Percentiles rank a stretch among this genome's conserved stretches.
These are phyloP conservation scores for Chaetomium strumarium DNA, from an alignment of 2,329 filamentous ascomycete genomes.

Conservation along the genomic window DNA sequence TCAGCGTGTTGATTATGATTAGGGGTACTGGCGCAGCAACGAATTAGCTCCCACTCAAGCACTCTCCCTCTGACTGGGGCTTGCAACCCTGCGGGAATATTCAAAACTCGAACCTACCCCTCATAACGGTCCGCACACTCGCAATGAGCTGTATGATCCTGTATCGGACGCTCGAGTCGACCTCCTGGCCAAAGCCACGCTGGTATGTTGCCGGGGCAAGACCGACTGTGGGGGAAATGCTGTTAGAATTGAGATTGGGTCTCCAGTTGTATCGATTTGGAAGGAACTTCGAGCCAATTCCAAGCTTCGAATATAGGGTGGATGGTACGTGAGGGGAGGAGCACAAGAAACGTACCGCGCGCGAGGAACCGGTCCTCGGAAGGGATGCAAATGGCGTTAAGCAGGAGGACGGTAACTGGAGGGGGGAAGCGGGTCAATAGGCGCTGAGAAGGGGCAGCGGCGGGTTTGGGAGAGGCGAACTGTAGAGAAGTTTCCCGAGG, in stretches of 20 bases:
- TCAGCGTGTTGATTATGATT: conserved; percentile 74
- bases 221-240: conserved; percentile 67
- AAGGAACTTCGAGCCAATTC: no score
- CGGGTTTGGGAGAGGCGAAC: conserved; percentile 15
- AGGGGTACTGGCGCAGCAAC: conserved; percentile 59
- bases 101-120: conserved; percentile 52
- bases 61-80: neutral
- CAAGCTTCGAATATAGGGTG: no score
- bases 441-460: neutral
- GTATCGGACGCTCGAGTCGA: conserved; percentile 74
- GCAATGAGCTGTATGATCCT: conserved; percentile 87
- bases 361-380: conserved; percentile 73
- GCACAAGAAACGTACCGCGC: conserved; percentile 65
- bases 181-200: conserved; percentile 67
- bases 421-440: neutral
- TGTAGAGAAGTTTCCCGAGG: conserved; percentile 31
- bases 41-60: neutral
- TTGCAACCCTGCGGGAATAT: conserved; percentile 33
- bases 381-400: conserved; percentile 76
- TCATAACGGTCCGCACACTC: conserved; percentile 85
- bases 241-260: conserved; percentile 17
- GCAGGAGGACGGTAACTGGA: conserved; percentile 73
- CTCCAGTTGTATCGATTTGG: no score
- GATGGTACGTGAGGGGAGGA: no score
- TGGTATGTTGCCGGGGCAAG: conserved; percentile 68